phyloP scores from a whole-genome alignment of 768 basidiomycete species.

The Russula dissimulans region DNA sequence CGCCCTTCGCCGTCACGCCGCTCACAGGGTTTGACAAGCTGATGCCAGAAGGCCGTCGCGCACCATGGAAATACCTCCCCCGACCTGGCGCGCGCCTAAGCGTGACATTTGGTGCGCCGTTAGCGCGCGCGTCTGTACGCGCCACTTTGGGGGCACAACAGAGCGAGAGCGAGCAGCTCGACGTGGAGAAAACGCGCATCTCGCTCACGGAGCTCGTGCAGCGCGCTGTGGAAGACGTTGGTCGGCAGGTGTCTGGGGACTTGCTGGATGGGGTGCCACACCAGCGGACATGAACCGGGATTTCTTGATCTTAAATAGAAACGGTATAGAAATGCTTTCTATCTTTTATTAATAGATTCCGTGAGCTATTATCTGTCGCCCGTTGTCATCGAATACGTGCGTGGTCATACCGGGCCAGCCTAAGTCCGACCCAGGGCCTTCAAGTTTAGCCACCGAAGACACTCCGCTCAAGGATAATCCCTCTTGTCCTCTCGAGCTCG shows the following conservation, averaged over 20 bases:
- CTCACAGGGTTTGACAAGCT: constrained; percentile 67
- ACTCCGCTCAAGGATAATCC: too few species aligned
- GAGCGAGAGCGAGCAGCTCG: constrained; percentile 1
- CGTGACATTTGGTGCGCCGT: constrained; percentile 73
- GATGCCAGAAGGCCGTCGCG: constrained; percentile 79
- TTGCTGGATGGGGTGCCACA: not conserved
- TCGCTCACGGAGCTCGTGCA: constrained; percentile 27
- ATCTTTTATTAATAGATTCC: not conserved
- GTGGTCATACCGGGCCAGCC: too few species aligned
- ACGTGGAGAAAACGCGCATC: constrained; percentile 19
- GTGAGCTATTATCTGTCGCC: too few species aligned
- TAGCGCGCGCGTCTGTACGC: constrained; percentile 36
- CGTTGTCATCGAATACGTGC: too few species aligned
- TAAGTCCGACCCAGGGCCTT: too few species aligned
- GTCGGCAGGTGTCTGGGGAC: constrained; percentile 19
- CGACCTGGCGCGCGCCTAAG: constrained; percentile 51
- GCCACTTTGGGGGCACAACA: constrained; percentile 15
- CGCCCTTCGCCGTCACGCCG: not conserved
- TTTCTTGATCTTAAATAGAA: not conserved
- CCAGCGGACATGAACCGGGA: not conserved
- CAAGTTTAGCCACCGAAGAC: too few species aligned
- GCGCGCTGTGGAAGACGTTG: constrained; percentile 25
- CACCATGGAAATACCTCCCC: constrained; percentile 67
- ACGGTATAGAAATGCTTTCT: not conserved
- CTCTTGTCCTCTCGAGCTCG: too few species aligned